Conservation (phyloP, 305 asterid genomes). For the Lippia alba region DNA sequence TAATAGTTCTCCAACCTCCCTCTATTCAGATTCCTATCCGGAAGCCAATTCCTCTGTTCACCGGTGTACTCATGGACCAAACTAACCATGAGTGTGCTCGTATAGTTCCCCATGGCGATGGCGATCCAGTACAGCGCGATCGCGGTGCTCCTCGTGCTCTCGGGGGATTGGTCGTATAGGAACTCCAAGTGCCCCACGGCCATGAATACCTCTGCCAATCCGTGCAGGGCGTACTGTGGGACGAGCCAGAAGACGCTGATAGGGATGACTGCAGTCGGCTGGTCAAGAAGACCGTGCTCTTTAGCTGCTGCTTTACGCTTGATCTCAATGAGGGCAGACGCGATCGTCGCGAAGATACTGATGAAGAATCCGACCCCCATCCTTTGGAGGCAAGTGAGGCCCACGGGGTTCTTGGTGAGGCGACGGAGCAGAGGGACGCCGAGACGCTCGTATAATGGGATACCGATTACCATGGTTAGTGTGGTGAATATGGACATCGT, state of each 20-base stretch:
- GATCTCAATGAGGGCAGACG: slow-evolving; percentile 66
- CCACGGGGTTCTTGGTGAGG: slow-evolving; percentile 54
- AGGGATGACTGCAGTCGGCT: slow-evolving; percentile 59
- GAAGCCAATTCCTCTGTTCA: slow-evolving; percentile 58
- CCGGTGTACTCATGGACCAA: slow-evolving; percentile 64
- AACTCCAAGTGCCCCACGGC: slow-evolving; percentile 73
- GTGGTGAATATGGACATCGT: slow-evolving; percentile 68
- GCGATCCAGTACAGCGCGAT: slow-evolving; percentile 69
- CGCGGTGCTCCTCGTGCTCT: slow-evolving; percentile 84
- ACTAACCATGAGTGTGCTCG: slow-evolving; percentile 58
- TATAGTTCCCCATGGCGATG: slow-evolving; percentile 59
- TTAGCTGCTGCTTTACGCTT: slow-evolving; percentile 62
- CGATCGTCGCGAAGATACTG: slow-evolving; percentile 55
- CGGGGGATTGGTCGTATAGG: slow-evolving; percentile 75
- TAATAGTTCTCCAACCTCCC: slow-evolving; percentile 73
- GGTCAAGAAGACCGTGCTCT: slow-evolving; percentile 53
- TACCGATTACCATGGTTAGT: slow-evolving; percentile 49
- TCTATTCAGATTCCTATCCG: slow-evolving; percentile 68
- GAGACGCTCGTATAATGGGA: slow-evolving; percentile 70
- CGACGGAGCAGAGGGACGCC: slow-evolving; percentile 64
- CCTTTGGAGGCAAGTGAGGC: slow-evolving; percentile 69
- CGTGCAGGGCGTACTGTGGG: slow-evolving; percentile 72
- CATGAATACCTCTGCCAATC: slow-evolving; percentile 66
- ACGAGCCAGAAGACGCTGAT: slow-evolving; percentile 71
- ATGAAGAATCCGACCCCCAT: slow-evolving; percentile 74